Conservation (phyloP, 116 monocot genomes). For the Iris pallida region DNA sequence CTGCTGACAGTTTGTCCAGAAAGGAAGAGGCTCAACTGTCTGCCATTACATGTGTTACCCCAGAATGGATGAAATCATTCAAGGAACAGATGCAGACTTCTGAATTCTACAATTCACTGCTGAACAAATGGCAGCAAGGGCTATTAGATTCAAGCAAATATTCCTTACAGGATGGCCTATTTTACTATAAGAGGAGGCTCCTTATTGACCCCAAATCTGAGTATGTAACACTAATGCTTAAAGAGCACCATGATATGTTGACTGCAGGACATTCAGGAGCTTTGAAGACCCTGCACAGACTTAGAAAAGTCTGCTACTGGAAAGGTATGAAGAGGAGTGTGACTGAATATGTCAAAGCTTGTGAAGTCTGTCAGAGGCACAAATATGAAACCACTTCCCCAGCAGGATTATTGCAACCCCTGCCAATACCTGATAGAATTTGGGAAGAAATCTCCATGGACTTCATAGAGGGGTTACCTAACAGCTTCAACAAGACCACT, state of each 20-base stretch:
- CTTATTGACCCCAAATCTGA: not conserved
- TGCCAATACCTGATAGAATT: constrained; percentile 1
- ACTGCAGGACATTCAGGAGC: not conserved
- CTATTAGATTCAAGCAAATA: not conserved
- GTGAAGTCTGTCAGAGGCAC: constrained; percentile 7
- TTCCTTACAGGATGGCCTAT: not conserved
- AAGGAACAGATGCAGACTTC: too few species aligned
- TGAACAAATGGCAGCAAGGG: too few species aligned
- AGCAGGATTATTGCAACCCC: constrained; percentile 2
- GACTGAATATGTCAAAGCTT: not conserved
- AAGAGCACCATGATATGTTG: not conserved
- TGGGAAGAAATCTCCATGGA: constrained; percentile 13
- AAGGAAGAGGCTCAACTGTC: not conserved
- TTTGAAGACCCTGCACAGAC: too few species aligned
- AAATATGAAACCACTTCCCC: not conserved
- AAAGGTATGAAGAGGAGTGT: not conserved
- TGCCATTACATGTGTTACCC: not conserved
- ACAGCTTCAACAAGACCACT: too few species aligned
- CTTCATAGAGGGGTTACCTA: constrained; percentile 11
- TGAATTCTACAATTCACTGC: too few species aligned
- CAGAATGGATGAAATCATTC: not conserved
- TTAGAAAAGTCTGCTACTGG: too few species aligned
- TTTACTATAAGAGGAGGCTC: not conserved
- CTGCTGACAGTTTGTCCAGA: not conserved
- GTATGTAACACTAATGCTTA: not conserved